Conservation (phyloP, 2,329 filamentous ascomycete species). For the Neopestalotiopsis sp. region DNA sequence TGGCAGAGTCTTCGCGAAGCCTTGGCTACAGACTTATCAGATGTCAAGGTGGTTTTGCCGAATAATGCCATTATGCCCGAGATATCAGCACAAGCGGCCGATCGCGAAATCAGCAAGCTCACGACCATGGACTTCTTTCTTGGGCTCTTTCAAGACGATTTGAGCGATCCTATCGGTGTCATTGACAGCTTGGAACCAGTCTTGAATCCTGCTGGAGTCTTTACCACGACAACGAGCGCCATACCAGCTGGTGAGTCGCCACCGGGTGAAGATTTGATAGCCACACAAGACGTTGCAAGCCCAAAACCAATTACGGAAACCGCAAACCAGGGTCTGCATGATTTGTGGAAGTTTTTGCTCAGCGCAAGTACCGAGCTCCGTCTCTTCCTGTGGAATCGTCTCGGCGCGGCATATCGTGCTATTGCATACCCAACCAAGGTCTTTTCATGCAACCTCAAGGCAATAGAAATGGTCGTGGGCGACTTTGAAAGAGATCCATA, state of each 20-base stretch:
- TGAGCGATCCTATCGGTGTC: conserved; percentile 79
- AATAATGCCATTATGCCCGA: conserved; percentile 92
- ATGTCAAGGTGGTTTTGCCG: conserved; percentile 63
- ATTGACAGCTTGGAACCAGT: conserved; percentile 95
- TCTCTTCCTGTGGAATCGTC: conserved; percentile 85
- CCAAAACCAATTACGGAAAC: conserved; percentile 53
- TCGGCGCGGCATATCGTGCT: conserved; percentile 86
- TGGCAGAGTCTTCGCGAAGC: conserved; percentile 64
- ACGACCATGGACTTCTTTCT: conserved; percentile 97
- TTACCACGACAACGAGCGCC: conserved; percentile 33
- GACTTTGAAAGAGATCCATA: conserved; percentile 69
- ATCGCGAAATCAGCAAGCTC: conserved; percentile 88
- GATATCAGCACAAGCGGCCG: conserved; percentile 81
- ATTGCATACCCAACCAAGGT: conserved; percentile 89
- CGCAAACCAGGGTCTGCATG: conserved; percentile 65
- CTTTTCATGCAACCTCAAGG: conserved; percentile 84
- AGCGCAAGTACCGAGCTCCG: conserved; percentile 82
- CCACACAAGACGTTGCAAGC: conserved; percentile 26
- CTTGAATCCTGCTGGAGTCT: conserved; percentile 72
- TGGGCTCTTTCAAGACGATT: conserved; percentile 83
- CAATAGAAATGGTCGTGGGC: conserved; percentile 80
- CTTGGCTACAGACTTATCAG: conserved; percentile 45
- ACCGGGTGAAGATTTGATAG: conserved; percentile 26
- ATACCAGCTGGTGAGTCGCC: conserved; percentile 24
- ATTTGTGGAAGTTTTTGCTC: conserved; percentile 85